Base-by-base conservation (phyloP, 169 alveolate species). In the Blepharisma undulans region DNA sequence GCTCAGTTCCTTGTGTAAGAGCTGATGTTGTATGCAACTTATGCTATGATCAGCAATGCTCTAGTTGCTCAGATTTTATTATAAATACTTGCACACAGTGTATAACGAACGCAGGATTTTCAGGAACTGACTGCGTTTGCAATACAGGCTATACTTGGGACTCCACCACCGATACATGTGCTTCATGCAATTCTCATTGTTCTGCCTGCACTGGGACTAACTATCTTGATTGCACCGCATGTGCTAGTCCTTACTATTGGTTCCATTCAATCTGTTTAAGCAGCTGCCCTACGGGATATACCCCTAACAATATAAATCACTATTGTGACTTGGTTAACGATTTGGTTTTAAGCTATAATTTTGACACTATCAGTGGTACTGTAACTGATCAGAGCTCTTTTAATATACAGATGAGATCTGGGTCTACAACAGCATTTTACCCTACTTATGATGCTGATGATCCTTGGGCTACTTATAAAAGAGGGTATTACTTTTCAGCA, bases 401-500 rank as follows among this genome's bases (percentile, higher is more conserved):
- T 21, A 30, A 22, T 21, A 82, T 82, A 4, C 27, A 21, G 27
- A 30, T 33, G 34, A 32, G 89, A 14, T 1, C 29, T n/a, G 89
- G 89, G 10, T 29, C 66, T 29, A 36, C 74, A 4, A 48, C 78
- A 60, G 36, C 10, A 2, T 82, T 82, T 82, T 82, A 34, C 76
- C 89, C 89, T 60, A 21, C 27, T 21, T 60, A 48, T 22, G 89
- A 82, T 19, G 1, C 89, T 36, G 89, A 82, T 22, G 89, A 82
- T n/a, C 89, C 89, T 36, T 48, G n/a, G 33, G 78, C 78, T 18
- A 22, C 77, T 25, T 82, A 82, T 30, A 82, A 82, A 10, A 82
- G 89, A 82, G 89, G 89, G 0, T 82, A 36, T 60, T 82, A 48
- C 34, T 82, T 82, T 59, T n/a, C 33, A 21, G 89, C 76, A 10